Evolutionary conservation across 2,329 filamentous ascomycete species (phyloP).

Genomic region (Colletotrichum sp.): DNA sequence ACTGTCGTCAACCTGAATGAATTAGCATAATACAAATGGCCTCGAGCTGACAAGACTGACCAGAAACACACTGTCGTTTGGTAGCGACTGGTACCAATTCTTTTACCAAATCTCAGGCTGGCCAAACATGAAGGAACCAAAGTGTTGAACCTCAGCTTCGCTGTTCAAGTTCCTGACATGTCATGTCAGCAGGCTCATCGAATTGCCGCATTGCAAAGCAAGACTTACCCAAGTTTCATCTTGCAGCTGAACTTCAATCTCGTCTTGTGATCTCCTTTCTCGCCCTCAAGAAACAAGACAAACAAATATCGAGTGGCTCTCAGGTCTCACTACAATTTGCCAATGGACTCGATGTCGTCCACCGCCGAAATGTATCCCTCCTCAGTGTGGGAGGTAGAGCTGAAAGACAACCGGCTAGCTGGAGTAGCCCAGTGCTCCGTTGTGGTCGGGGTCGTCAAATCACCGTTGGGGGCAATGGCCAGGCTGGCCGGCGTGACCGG

Average conservation of each 20-base stretch:
- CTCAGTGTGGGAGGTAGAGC: not conserved
- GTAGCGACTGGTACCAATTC: not conserved
- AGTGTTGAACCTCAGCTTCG: not conserved
- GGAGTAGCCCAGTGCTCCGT: slow-evolving; percentile 16
- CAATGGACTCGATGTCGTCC: not conserved
- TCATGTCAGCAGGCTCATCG: not conserved
- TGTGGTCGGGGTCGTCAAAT: slow-evolving; percentile 5
- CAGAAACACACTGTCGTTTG: not conserved
- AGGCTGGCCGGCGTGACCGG: slow-evolving; percentile 14
- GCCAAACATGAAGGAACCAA: not conserved
- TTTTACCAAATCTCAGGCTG: not conserved
- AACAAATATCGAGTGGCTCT: not conserved
- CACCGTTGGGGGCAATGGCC: not conserved
- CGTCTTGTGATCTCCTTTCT: not conserved
- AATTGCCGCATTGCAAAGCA: not conserved
- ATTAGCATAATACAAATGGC: not conserved
- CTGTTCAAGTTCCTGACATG: not conserved
- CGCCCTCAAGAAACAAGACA: not conserved
- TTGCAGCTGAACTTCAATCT: not conserved
- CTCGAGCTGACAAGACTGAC: not conserved
- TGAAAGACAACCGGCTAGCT: slow-evolving; percentile 9
- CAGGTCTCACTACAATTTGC: not conserved
- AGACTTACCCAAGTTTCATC: not conserved
- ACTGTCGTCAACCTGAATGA: not conserved
- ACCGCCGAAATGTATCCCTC: not conserved